Evolutionary conservation across 148 eudicot genomes (phyloP).

Genomic region (Camellia sinensis): DNA sequence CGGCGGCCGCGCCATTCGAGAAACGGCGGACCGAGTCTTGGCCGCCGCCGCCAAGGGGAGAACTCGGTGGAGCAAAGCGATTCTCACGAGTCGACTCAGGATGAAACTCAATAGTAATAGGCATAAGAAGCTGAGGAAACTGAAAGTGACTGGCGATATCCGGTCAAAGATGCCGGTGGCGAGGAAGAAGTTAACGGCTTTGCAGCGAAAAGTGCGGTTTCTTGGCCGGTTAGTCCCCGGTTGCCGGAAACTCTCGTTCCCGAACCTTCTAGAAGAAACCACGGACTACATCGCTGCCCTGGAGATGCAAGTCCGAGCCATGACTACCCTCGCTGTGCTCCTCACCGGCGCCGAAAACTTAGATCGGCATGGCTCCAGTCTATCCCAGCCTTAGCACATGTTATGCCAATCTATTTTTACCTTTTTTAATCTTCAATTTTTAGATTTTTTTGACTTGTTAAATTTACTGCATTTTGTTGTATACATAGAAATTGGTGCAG

Average conservation of each 20-base stretch:
- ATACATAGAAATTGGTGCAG: no score
- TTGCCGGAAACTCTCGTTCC: conserved; percentile 63
- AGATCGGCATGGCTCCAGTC: conserved; percentile 28
- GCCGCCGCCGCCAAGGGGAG: conserved; percentile 71
- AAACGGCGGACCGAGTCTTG: conserved; percentile 69
- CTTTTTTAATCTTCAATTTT: not conserved
- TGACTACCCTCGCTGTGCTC: conserved; percentile 60
- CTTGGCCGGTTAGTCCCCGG: conserved; percentile 76
- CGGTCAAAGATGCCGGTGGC: conserved; percentile 25
- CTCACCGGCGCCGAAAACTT: conserved; percentile 29
- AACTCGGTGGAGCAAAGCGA: conserved; percentile 81
- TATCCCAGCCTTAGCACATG: conserved; percentile 7
- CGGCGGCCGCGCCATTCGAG: conserved; percentile 48
- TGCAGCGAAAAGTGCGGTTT: conserved; percentile 50
- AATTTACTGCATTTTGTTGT: conserved; percentile 46
- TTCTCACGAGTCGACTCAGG: conserved; percentile 49
- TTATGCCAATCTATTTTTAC: conserved; percentile 5
- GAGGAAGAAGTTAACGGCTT: conserved; percentile 34
- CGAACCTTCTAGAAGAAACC: conserved; percentile 76
- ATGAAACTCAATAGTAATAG: conserved; percentile 24
- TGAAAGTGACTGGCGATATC: conserved; percentile 22
- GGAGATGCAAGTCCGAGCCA: conserved; percentile 80
- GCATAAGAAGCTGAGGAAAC: conserved; percentile 38
- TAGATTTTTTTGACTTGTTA: conserved; percentile 18
- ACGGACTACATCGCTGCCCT: conserved; percentile 75